Conservation (phyloP, 306 rosid genomes). For the Begonia fuchsioides region DNA sequence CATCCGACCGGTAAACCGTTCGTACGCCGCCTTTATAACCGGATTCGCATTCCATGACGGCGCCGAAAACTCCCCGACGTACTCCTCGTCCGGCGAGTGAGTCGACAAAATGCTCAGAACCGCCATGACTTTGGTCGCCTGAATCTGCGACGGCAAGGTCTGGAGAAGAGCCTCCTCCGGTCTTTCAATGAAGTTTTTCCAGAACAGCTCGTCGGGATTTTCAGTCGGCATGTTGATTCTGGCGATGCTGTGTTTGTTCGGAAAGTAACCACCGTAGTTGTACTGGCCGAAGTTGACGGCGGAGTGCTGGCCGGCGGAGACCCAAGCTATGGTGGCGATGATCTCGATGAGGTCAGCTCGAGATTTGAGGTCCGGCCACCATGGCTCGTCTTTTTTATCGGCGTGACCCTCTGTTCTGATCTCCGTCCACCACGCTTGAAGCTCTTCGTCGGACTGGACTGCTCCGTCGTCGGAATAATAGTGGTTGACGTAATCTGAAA, state of each 20-base stretch:
- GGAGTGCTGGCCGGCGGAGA: constrained; percentile 23
- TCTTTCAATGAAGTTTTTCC: constrained; percentile 9
- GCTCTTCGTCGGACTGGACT: constrained; percentile 16
- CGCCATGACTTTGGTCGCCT: constrained; percentile 47
- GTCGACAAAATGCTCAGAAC: constrained; percentile 49
- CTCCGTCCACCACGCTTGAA: constrained; percentile 35
- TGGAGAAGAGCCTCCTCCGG: constrained; percentile 32
- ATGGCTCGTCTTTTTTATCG: constrained; percentile 28
- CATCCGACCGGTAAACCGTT: constrained; percentile 33
- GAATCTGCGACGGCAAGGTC: constrained; percentile 58
- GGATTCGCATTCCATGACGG: constrained; percentile 51
- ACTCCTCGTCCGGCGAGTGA: too few species aligned
- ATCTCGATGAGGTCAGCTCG: constrained; percentile 10
- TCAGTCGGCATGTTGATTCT: constrained; percentile 21
- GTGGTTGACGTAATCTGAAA: constrained; percentile 16
- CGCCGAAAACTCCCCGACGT: constrained; percentile 46
- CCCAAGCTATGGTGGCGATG: constrained; percentile 21
- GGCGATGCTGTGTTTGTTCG: constrained; percentile 23
- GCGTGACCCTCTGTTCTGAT: constrained; percentile 22
- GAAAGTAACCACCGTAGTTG: constrained; percentile 23
- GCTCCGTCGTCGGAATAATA: constrained; percentile 13
- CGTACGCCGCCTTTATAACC: constrained; percentile 39
- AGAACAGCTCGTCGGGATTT: constrained; percentile 12
- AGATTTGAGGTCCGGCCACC: constrained; percentile 25
- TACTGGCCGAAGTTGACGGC: constrained; percentile 31